Evolutionary conservation across 176 grass and related monocot species (phyloP).

Genomic region (Otatea glauca): DNA sequence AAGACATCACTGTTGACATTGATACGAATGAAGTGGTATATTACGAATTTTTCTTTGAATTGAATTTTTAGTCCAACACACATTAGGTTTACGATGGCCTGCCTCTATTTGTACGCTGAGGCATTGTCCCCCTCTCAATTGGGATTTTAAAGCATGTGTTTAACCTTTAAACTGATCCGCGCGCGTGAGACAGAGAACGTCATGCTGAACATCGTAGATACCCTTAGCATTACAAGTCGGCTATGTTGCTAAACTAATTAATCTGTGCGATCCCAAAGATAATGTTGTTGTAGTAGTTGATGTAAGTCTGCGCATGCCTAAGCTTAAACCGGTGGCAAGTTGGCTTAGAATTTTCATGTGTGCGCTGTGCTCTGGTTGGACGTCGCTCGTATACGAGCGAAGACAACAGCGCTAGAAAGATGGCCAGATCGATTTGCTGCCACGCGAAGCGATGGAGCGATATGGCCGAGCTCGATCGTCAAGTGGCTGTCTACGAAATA

Average conservation of each 20-base stretch:
- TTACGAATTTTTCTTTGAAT: no score
- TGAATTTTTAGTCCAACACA: no score
- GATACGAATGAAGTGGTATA: no score
- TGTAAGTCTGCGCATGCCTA: constrained; percentile 34
- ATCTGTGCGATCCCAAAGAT: not conserved
- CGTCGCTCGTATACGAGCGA: not conserved
- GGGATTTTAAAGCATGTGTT: no score
- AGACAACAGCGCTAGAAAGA: constrained; percentile 33
- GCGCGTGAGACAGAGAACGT: no score
- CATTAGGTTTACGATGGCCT: no score
- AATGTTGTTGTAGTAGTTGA: constrained; percentile 10
- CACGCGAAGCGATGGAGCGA: not conserved
- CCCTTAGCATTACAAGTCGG: not conserved
- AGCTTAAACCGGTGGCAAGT: constrained; percentile 11
- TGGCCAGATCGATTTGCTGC: constrained; percentile 37
- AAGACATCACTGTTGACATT: no score
- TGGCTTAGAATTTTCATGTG: constrained; percentile 27
- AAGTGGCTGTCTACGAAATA: constrained; percentile 42
- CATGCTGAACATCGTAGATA: not conserved
- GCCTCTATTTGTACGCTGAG: no score
- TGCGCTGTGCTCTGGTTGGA: not conserved
- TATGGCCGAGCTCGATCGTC: not conserved
- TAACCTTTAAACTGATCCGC: no score
- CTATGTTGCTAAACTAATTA: constrained; percentile 3
- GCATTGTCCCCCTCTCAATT: no score